Conservation (phyloP, 306 rosid genomes). For the Rubus parviflorus region DNA sequence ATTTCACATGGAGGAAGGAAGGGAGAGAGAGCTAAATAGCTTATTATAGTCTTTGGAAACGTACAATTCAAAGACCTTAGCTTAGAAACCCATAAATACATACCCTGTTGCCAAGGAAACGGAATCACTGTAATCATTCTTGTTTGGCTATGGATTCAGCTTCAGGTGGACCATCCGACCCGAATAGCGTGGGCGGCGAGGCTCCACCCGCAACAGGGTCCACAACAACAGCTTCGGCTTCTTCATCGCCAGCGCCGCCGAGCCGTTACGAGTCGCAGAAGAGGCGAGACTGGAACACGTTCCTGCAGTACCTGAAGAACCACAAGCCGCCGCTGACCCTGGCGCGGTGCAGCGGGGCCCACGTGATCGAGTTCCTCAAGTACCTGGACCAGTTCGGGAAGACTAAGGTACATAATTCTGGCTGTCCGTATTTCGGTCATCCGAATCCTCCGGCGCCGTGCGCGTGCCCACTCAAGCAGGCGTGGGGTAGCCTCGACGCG, state of each 20-base stretch:
- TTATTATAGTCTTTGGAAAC: no score
- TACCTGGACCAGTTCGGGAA: slow-evolving; percentile 94
- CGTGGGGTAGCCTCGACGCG: slow-evolving; percentile 94
- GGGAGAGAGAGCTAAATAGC: background rate
- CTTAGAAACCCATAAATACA: background rate
- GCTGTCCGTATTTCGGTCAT: slow-evolving; percentile 81
- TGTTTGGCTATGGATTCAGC: slow-evolving; percentile 56
- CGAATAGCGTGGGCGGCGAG: slow-evolving; percentile 8
- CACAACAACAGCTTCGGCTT: slow-evolving; percentile 1
- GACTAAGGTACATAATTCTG: slow-evolving; percentile 74
- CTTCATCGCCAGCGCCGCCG: slow-evolving; percentile 53
- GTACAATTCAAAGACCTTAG: no score
- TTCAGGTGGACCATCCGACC: slow-evolving; percentile 46
- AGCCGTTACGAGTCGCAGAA: slow-evolving; percentile 97
- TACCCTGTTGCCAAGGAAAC: background rate
- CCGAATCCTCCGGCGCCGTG: slow-evolving; percentile 87
- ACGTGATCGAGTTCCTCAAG: slow-evolving; percentile 88
- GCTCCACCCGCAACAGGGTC: background rate
- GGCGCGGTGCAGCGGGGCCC: slow-evolving; percentile 95
- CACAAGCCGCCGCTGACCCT: slow-evolving; percentile 94
- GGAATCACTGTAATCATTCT: background rate
- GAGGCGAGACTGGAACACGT: slow-evolving; percentile 95
- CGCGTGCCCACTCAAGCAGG: slow-evolving; percentile 79
- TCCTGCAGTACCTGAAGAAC: slow-evolving; percentile 79
- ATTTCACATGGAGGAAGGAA: slow-evolving; percentile 11